These are phyloP conservation scores for Ophiocordyceps unilateralis DNA, from an alignment of 2,329 filamentous ascomycete species.

Conservation along the genomic window DNA sequence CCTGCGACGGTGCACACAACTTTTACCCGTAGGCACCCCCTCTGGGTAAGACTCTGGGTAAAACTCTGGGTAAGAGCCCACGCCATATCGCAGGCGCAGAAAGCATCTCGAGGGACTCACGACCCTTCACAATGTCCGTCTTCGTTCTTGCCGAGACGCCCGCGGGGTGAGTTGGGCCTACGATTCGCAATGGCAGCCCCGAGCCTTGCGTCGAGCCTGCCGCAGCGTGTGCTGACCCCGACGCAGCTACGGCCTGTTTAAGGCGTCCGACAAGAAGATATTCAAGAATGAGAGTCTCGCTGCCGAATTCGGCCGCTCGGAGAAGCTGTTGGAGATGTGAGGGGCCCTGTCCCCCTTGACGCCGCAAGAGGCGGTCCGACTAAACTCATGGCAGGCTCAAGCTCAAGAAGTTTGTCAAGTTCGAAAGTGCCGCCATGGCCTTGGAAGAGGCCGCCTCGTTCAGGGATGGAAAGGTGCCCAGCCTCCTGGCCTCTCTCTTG, in stretches of 20 bases:
- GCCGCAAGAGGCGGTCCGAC: neutral
- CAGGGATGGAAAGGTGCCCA: slow-evolving; percentile 87
- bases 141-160: slow-evolving; percentile 90
- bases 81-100: slow-evolving; percentile 12
- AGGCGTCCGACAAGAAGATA: slow-evolving; percentile 96
- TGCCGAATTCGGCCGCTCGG: slow-evolving; percentile 58
- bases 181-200: no score
- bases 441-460: slow-evolving; percentile 80
- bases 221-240: slow-evolving; percentile 12
- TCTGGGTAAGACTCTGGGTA: no score
- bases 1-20: no score
- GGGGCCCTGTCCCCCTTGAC: no score
- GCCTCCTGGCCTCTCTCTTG: slow-evolving; percentile 66
- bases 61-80: no score
- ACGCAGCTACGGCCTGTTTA: slow-evolving; percentile 85
- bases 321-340: slow-evolving; percentile 75
- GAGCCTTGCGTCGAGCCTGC: neutral
- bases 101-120: slow-evolving; percentile 13
- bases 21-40: no score
- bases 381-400: slow-evolving; percentile 47
- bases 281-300: slow-evolving; percentile 72
- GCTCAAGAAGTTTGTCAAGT: slow-evolving; percentile 94
- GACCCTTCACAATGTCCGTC: slow-evolving; percentile 51
- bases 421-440: slow-evolving; percentile 80
- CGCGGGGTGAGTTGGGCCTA: slow-evolving; percentile 41